Percentiles rank a stretch among this genome's conserved stretches.
These are phyloP conservation scores for Cryptosporidium sp. DNA, from an alignment of 169 alveolate genomes.

Conservation along the genomic window DNA sequence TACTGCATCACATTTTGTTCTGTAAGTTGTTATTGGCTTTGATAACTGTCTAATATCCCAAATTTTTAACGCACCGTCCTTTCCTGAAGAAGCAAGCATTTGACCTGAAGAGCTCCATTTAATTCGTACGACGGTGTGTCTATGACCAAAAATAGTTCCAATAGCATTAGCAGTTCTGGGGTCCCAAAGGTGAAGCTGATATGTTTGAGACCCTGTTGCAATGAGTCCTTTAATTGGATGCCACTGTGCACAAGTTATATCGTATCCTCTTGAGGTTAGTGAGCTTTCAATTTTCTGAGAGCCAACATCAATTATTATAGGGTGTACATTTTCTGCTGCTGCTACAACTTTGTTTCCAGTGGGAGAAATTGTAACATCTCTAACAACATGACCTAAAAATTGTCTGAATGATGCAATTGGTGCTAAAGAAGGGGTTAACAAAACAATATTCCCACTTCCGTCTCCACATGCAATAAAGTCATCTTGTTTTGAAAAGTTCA, in stretches of 20 bases:
- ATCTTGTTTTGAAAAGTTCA: constrained; percentile 71
- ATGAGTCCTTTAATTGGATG: constrained; percentile 85
- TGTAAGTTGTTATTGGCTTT: constrained; percentile 65
- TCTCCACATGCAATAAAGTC: constrained; percentile 75
- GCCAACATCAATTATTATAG: constrained; percentile 69
- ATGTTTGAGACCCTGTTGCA: constrained; percentile 88
- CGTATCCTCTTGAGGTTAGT: constrained; percentile 70
- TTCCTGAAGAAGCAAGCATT: constrained; percentile 80
- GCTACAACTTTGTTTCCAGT: constrained; percentile 74
- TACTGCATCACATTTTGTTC: constrained; percentile 74
- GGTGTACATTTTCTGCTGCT: constrained; percentile 75
- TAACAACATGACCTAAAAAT: constrained; percentile 73
- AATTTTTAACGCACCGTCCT: constrained; percentile 85
- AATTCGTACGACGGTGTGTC: constrained; percentile 83
- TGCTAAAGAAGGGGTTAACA: constrained; percentile 67
- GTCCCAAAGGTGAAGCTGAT: constrained; percentile 89
- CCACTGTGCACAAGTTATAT: constrained; percentile 87
- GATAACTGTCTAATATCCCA: constrained; percentile 83
- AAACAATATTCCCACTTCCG: constrained; percentile 73
- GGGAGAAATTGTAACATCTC: constrained; percentile 74
- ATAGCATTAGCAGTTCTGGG: constrained; percentile 84
- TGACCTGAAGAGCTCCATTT: constrained; percentile 69
- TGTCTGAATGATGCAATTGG: constrained; percentile 75
- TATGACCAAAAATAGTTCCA: constrained; percentile 87
- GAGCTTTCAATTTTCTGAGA: constrained; percentile 74